phyloP scores from a whole-genome alignment of 2,329 filamentous ascomycete genomes.

The Aspergillus sp. region DNA sequence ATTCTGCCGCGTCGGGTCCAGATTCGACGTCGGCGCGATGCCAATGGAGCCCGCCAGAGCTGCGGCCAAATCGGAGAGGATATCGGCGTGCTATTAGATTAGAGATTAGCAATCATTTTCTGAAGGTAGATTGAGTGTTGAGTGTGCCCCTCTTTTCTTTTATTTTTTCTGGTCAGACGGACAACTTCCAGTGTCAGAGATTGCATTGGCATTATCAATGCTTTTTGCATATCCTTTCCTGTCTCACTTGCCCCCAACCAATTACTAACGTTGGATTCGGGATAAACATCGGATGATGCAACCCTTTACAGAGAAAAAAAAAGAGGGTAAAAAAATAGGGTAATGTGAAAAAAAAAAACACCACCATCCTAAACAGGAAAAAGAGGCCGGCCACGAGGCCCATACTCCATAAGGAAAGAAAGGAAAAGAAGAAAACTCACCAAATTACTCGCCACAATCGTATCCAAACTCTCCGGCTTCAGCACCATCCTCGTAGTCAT shows the following conservation, averaged over 20 bases:
- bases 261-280: background rate
- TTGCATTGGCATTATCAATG: background rate
- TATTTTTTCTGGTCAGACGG: background rate
- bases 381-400: background rate
- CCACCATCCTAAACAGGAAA: background rate
- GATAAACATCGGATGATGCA: background rate
- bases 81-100: slow-evolving; percentile 54
- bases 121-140: too few relatives aligned
- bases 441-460: slow-evolving; percentile 64
- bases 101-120: background rate
- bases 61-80: slow-evolving; percentile 69
- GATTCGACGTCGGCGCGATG: slow-evolving; percentile 68
- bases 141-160: too few relatives aligned
- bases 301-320: background rate
- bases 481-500: slow-evolving; percentile 66
- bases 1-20: slow-evolving; percentile 62
- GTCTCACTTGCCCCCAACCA: background rate
- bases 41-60: slow-evolving; percentile 70
- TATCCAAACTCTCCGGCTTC: slow-evolving; percentile 60
- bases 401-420: too few relatives aligned
- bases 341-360: background rate
- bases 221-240: background rate
- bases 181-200: background rate
- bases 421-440: slow-evolving; percentile 14
- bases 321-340: background rate